Percentiles rank a stretch among this genome's conserved stretches.
Conservation (phyloP, 495 filamentous ascomycete species). For the Aspergillus avenaceus region DNA sequence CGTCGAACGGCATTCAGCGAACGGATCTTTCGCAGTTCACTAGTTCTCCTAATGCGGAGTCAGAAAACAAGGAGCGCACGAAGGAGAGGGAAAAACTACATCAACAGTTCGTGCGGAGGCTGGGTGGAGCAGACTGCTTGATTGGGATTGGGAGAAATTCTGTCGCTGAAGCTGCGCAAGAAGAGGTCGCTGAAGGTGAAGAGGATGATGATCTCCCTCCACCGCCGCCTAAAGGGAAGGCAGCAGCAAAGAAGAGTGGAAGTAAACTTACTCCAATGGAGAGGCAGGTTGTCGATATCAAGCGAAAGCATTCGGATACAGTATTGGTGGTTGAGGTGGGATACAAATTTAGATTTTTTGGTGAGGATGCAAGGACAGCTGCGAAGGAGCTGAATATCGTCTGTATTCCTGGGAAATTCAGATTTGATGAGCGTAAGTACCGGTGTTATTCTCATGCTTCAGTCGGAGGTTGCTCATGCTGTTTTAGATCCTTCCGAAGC, state of each 20-base stretch:
- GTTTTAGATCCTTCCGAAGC: slow-evolving; percentile 75
- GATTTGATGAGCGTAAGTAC: slow-evolving; percentile 81
- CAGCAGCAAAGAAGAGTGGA: slow-evolving; percentile 57
- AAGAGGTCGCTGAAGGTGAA: slow-evolving; percentile 44
- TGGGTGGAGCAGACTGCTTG: slow-evolving; percentile 79
- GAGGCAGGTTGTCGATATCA: slow-evolving; percentile 88
- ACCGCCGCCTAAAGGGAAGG: slow-evolving; percentile 49
- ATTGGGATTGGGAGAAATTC: slow-evolving; percentile 60
- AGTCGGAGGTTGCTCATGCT: neutral
- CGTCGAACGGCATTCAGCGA: slow-evolving; percentile 26
- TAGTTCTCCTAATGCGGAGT: slow-evolving; percentile 27
- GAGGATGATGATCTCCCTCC: slow-evolving; percentile 54
- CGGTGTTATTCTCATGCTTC: neutral
- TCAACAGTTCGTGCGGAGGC: slow-evolving; percentile 81
- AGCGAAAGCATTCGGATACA: slow-evolving; percentile 85
- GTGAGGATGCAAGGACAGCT: slow-evolving; percentile 90
- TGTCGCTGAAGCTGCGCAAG: slow-evolving; percentile 48
- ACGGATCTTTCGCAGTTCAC: slow-evolving; percentile 40
- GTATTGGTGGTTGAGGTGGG: slow-evolving; percentile 89
- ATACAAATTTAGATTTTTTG: slow-evolving; percentile 97
- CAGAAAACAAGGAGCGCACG: slow-evolving; percentile 8
- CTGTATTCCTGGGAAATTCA: slow-evolving; percentile 91
- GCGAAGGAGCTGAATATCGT: slow-evolving; percentile 92
- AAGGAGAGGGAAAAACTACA: slow-evolving; percentile 69
- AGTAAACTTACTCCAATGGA: slow-evolving; percentile 92